phyloP scores from a whole-genome alignment of 495 filamentous ascomycete species.

The Xeromyces bisporus region DNA sequence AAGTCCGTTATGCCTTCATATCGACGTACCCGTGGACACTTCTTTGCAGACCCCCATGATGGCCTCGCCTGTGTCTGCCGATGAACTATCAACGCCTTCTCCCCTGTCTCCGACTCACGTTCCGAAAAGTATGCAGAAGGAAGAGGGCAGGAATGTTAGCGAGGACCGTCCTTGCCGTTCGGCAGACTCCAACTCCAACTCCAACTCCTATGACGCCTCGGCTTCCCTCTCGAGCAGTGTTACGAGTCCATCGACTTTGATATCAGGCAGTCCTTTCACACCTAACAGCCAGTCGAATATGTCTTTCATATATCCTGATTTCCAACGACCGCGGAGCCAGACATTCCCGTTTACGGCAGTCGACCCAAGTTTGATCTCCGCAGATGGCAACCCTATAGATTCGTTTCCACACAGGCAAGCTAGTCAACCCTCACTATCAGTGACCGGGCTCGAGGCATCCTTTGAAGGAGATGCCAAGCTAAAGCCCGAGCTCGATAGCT shows the following conservation, averaged over 20 bases:
- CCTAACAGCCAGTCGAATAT: slow-evolving; percentile 47
- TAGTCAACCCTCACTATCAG: slow-evolving; percentile 33
- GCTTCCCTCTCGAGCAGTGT: slow-evolving; percentile 57
- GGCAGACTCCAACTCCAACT: slow-evolving; percentile 38
- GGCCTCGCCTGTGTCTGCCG: slow-evolving; percentile 59
- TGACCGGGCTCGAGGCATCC: slow-evolving; percentile 55
- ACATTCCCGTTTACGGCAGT: slow-evolving; percentile 62
- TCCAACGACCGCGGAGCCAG: slow-evolving; percentile 70
- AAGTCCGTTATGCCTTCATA: too few species aligned
- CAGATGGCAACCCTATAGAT: too few species aligned
- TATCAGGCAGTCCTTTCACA: slow-evolving; percentile 57
- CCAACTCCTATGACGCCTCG: slow-evolving; percentile 38
- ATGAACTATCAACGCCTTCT: slow-evolving; percentile 43
- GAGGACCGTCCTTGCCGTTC: slow-evolving; percentile 42
- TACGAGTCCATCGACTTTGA: slow-evolving; percentile 74
- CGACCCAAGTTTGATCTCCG: slow-evolving; percentile 55
- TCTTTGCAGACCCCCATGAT: slow-evolving; percentile 44
- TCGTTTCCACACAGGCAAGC: too few species aligned
- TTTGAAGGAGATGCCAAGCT: slow-evolving; percentile 33
- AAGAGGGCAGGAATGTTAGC: slow-evolving; percentile 31
- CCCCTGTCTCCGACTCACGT: slow-evolving; percentile 50
- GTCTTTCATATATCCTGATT: slow-evolving; percentile 33
- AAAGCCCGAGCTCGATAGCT: slow-evolving; percentile 7
- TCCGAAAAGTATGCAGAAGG: slow-evolving; percentile 44
- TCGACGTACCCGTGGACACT: too few species aligned